phyloP scores from a whole-genome alignment of 1,139 yeast genomes.

The Scheffersomyces parashehatae region DNA sequence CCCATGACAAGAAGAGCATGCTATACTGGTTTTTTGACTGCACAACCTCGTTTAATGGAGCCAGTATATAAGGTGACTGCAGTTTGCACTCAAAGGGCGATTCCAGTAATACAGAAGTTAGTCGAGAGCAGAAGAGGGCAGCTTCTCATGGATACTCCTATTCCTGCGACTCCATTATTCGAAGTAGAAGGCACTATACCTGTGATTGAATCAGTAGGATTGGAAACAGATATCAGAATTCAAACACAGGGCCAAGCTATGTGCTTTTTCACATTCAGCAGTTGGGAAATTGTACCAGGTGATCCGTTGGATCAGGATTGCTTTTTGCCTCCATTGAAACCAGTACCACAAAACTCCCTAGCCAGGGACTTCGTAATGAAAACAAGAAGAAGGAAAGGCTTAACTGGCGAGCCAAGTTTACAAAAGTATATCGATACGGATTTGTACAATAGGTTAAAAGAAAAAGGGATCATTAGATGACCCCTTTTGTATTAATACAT shows the following conservation, averaged over 20 bases:
- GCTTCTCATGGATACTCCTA: slow-evolving; percentile 50
- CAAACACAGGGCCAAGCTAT: slow-evolving; percentile 79
- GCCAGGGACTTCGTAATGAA: slow-evolving; percentile 90
- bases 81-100: slow-evolving; percentile 52
- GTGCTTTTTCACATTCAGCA: slow-evolving; percentile 63
- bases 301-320: slow-evolving; percentile 77
- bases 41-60: slow-evolving; percentile 78
- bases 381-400: slow-evolving; percentile 84
- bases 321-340: slow-evolving; percentile 66
- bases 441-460: slow-evolving; percentile 53
- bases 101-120: slow-evolving; percentile 46
- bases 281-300: slow-evolving; percentile 86
- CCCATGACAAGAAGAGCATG: slow-evolving; percentile 87
- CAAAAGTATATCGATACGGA: slow-evolving; percentile 69
- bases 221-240: slow-evolving; percentile 81
- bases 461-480: slow-evolving; percentile 41
- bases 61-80: slow-evolving; percentile 72
- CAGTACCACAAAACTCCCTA: slow-evolving; percentile 68
- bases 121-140: slow-evolving; percentile 64
- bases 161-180: slow-evolving; percentile 75
- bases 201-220: slow-evolving; percentile 85
- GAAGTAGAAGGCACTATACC: slow-evolving; percentile 70
- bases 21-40: slow-evolving; percentile 75
- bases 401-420: slow-evolving; percentile 75
- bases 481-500: not conserved